Evolutionary conservation across 2,329 filamentous ascomycete species (phyloP), one percentile per base, ranked within the genome.

Genomic region (Parastagonospora nodorum): DNA sequence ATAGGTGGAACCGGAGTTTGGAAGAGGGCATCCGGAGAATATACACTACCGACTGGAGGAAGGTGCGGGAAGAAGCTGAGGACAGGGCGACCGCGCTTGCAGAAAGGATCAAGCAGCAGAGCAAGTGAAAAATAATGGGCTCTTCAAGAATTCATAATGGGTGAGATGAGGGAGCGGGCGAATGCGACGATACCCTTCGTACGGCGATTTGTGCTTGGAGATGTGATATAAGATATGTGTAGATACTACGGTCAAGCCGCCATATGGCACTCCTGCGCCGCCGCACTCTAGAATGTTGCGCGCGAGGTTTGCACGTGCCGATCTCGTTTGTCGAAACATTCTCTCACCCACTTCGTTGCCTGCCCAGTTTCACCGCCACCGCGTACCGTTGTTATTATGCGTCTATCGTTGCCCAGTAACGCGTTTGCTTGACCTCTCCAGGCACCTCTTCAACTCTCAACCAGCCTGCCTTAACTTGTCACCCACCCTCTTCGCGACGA

Each of bases 1-100:
- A 81, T 50, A 61, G 73, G 52, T 81, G 79, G 79, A 81, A 81
- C 54, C 61, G 73, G 24, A 74, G 77, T 50, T 57, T 81, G 5
- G 78, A 79, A 65, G 67, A 66, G 14, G 67, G 73, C 27, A 73
- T 80, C 45, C 63, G 69, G 64, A 74, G 66, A 48, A 56, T 77
- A 19, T 74, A 80, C 62, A 67, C 68, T n/a, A 74, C 71, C 14
- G 76, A 80, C 50, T 81, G 78, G 78, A 67, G 69, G 44, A 70
- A 62, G 33, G 68, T 73, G 43, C 64, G 76, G 41, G 72, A 76
- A 56, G 63, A 66, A 6, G 63, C 73, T 10, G 78, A 80, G 57
- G 76, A 77, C 50, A 68, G 68, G 41, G 68, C 74, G 5, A 68
- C 67, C 28, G 52, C 52, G 9, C 41, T 76, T 32, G 64, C 74